Evolutionary conservation across 2,329 filamentous ascomycete species (phyloP).

Genomic region (Ophiostoma ips): DNA sequence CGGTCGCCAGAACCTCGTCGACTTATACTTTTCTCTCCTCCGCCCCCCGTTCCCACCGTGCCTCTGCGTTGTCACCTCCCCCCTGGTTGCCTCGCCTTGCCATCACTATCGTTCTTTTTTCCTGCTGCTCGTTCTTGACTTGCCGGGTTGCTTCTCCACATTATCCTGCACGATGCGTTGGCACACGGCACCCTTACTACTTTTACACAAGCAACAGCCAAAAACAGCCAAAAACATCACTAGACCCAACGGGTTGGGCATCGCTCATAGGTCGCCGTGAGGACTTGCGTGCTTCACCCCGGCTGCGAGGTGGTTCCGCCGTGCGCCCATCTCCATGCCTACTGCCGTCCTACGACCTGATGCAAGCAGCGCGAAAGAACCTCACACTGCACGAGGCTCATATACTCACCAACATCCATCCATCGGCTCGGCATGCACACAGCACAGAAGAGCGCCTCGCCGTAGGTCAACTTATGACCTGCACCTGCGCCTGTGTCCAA

Average conservation of each 20-base stretch:
- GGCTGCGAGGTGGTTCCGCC: not conserved
- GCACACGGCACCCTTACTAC: conserved; percentile 16
- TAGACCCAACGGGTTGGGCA: conserved; percentile 10
- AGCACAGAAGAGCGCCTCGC: too few relatives aligned
- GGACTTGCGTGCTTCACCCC: not conserved
- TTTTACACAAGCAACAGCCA: conserved; percentile 13
- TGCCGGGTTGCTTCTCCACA: conserved; percentile 17
- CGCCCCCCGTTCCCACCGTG: not conserved
- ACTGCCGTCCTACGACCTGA: conserved; percentile 2
- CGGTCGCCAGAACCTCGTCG: not conserved
- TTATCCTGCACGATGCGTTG: conserved; percentile 24
- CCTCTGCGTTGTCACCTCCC: not conserved
- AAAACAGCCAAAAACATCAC: too few relatives aligned
- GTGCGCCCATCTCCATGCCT: not conserved
- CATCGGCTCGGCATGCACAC: too few relatives aligned
- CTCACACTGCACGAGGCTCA: too few relatives aligned
- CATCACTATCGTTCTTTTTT: not conserved
- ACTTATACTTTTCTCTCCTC: conserved; percentile 8
- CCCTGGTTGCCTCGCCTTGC: not conserved
- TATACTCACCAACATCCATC: too few relatives aligned
- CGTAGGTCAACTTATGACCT: too few relatives aligned
- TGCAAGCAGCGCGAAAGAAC: too few relatives aligned
- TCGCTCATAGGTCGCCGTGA: conserved; percentile 2
- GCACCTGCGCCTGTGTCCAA: too few relatives aligned
- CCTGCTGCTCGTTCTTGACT: conserved; percentile 8